A percentile compares a stretch with the other conserved stretches of the same genome.
Conservation (phyloP, 2,329 filamentous ascomycete genomes). For the Neurospora sp. region DNA sequence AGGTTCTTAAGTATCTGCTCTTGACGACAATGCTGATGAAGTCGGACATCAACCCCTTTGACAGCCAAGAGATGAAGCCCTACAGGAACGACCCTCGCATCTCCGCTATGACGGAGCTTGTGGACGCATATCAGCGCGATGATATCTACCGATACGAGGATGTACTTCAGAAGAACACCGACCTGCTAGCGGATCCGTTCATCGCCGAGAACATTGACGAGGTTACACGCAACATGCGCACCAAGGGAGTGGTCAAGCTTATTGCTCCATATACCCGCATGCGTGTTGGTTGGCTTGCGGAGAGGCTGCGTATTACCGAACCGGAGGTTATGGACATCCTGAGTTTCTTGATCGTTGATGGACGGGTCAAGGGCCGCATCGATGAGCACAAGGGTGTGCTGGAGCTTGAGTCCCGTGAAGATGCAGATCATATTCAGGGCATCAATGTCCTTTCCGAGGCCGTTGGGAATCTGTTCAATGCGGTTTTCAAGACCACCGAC, state of each 20-base stretch:
- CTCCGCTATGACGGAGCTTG: constrained; percentile 91
- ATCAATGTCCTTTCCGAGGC: constrained; percentile 64
- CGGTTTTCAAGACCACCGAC: constrained; percentile 69
- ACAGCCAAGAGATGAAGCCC: constrained; percentile 96
- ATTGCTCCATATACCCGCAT: constrained; percentile 94
- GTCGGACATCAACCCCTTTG: constrained; percentile 96
- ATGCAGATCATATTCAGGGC: constrained; percentile 63
- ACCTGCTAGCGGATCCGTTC: constrained; percentile 84
- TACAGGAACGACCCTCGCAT: constrained; percentile 95
- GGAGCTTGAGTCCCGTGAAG: constrained; percentile 63
- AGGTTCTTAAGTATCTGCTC: constrained; percentile 93
- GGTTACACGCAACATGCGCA: constrained; percentile 95
- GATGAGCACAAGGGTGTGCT: constrained; percentile 81
- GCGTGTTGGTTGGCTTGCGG: constrained; percentile 77
- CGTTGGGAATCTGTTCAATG: constrained; percentile 57
- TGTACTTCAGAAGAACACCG: constrained; percentile 77
- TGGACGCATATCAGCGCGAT: constrained; percentile 91
- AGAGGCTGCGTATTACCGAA: constrained; percentile 75
- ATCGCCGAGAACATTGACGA: constrained; percentile 99
- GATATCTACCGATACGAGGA: constrained; percentile 88
- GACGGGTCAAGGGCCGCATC: constrained; percentile 77
- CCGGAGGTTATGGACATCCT: constrained; percentile 89
- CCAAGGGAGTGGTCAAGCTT: constrained; percentile 85
- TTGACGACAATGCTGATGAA: constrained; percentile 98
- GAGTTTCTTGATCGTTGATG: constrained; percentile 87